Evolutionary conservation across 495 filamentous ascomycete genomes (phyloP).

Genomic region (Podospora bellae-mahoneyi): DNA sequence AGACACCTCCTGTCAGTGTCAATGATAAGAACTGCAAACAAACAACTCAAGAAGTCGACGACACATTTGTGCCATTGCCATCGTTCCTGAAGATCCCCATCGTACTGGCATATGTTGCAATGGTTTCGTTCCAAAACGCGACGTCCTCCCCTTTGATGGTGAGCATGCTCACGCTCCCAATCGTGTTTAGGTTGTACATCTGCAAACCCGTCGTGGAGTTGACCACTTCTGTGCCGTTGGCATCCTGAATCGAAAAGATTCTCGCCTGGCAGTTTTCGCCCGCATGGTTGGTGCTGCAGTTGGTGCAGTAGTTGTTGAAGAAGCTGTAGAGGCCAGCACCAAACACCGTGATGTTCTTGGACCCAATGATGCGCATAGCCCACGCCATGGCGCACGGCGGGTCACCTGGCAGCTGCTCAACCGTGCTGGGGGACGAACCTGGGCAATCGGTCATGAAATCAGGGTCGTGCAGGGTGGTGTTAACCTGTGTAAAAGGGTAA

Average conservation of each 20-base stretch:
- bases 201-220: slow-evolving; percentile 14
- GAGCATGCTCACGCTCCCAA: slow-evolving; percentile 35
- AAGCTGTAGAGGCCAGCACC: slow-evolving; percentile 80
- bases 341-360: slow-evolving; percentile 62
- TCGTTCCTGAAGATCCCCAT: slow-evolving; percentile 25
- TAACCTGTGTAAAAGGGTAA: slow-evolving; percentile 58
- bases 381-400: slow-evolving; percentile 55
- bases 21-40: neutral
- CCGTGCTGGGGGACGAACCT: slow-evolving; percentile 44
- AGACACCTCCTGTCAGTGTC: neutral
- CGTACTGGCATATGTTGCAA: slow-evolving; percentile 32
- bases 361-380: slow-evolving; percentile 72
- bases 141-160: slow-evolving; percentile 26
- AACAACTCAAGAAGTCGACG: neutral
- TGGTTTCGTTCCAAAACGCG: slow-evolving; percentile 30
- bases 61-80: neutral
- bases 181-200: slow-evolving; percentile 34
- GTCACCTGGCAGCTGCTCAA: slow-evolving; percentile 24
- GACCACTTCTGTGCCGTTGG: neutral
- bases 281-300: slow-evolving; percentile 56
- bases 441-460: slow-evolving; percentile 53
- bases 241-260: slow-evolving; percentile 45
- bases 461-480: slow-evolving; percentile 67
- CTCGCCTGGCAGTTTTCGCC: slow-evolving; percentile 79
- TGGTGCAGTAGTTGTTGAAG: slow-evolving; percentile 80